Base-by-base conservation (phyloP, 2,329 filamentous ascomycete species). In the Monosporascus cannonballus region DNA sequence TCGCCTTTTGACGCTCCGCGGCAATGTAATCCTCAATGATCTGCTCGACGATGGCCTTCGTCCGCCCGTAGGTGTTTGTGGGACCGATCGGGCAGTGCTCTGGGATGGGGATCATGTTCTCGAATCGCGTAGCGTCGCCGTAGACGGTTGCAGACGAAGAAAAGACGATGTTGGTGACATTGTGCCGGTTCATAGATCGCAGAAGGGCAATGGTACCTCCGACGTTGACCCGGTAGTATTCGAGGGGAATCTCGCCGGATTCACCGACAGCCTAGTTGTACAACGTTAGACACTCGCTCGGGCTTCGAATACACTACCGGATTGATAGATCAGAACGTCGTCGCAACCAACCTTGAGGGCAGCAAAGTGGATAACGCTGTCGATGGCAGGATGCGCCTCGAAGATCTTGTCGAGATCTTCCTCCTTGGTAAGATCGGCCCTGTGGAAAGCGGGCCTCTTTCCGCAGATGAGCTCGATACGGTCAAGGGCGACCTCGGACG, bases 351-450 rank as follows among this genome's bases (percentile, higher is more conserved):
- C 90, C 87, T 99, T 99, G 62, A 99, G 81, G 24, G 94, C 94
- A 59, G 94, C 95, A 69, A 99, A 99, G 79, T 99, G 94, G 66
- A 99, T 97, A 60, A 97, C 94, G 69, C 90, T 96, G 80, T 96
- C 91, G 67, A 99, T 96, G 66, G 90, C 87, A 49, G 92, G 90
- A 74, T 97, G 87, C 67, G 87, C 88, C 58, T 83, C 78, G 69
- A 99, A 96, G 64, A 97, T 88, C 65, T 86, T 85, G 70, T 96
- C 90, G 54, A 99, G 80, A 14, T 79, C 87, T 57, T 81, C 80
- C 71, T 94, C 87, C 68, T 96, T 83, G 62, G 90, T 96, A 65
- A 99, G 83, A 74, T 99, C 94, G 68, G 85, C 77, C 71, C 96
- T 76, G 77, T 91, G 85, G 72, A 96, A 96, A 56, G 78, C 76